Evolutionary conservation across 1,284 basidiomycete genomes (phyloP), one percentile per base, ranked within the genome.

Genomic region (Pterulicium gracile): DNA sequence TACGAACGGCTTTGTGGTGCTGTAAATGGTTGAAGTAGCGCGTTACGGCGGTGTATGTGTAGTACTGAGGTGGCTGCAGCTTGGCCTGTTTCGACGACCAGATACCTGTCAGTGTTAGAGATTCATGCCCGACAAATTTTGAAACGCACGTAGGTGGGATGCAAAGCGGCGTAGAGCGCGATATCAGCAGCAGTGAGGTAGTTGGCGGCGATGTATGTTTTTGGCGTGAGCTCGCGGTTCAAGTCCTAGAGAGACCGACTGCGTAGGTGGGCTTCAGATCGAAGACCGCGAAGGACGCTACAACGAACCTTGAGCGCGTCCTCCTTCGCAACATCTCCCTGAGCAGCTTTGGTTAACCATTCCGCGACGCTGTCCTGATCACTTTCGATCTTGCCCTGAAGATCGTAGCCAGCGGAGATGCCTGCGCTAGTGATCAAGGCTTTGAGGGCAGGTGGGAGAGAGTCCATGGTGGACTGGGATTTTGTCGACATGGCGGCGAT

Each of bases 21-120:
- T 97, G 93, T 50, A 97, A 78, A 62, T 95, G 88, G 61, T 93
- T 86, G 60, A 96, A 95, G 73, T 94, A 95, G 45, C 94, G 88
- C 41, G 88, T 87, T 42, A 97, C 64, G 20, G 88, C 76, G 3
- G 93, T 89, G 48, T 79, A 75, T 21, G 79, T 66, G 59, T 84
- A 82, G 66, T 88, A 82, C 61, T 86, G 77, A 18, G 73, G 54
- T 0, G 83, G 68, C 52, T 76, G 73, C 20, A 83, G 63, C 59
- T 79, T 77, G 4, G 81, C 76, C 87, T 89, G 56, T 2, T 21
- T 17, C n/a, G 17, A 36, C 43, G 34, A 47, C n/a, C n/a, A n/a
- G n/a, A n/a, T n/a, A n/a, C n/a, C n/a, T n/a, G n/a, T n/a, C n/a
- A n/a, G n/a, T n/a, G n/a, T n/a, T n/a, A n/a, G n/a, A n/a, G n/a